Evolutionary conservation across 2,329 filamentous ascomycete species (phyloP).

Genomic region (Sclerotiophoma versabilis): DNA sequence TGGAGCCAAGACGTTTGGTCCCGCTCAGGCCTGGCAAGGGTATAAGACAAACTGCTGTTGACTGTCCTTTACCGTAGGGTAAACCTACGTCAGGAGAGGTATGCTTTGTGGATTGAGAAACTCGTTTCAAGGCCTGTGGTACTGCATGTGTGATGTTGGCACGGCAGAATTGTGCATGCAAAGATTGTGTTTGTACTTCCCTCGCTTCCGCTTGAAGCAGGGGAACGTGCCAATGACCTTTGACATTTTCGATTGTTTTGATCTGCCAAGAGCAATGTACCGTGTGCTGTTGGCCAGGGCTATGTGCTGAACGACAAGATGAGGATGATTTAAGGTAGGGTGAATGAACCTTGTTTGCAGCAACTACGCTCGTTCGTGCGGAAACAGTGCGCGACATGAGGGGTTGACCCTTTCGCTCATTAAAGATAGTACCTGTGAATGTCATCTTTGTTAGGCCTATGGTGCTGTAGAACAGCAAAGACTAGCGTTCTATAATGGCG

Average conservation of each 20-base stretch:
- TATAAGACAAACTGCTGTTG: constrained; percentile 5
- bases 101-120: background rate
- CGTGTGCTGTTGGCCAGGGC: background rate
- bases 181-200: constrained; percentile 9
- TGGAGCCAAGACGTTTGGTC: constrained; percentile 23
- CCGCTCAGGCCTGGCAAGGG: constrained; percentile 17
- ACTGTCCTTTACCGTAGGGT: background rate
- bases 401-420: background rate
- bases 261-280: background rate
- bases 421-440: background rate
- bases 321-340: constrained; percentile 19
- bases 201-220: constrained; percentile 17
- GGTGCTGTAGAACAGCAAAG: background rate
- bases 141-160: constrained; percentile 8
- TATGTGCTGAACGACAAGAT: constrained; percentile 1
- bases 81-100: background rate
- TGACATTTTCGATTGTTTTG: background rate
- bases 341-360: constrained; percentile 13
- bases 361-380: constrained; percentile 5
- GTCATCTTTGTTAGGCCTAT: background rate
- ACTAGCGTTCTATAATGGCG: background rate
- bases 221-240: background rate
- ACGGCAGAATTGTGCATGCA: constrained; percentile 1
- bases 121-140: constrained; percentile 14
- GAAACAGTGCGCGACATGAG: background rate